Conservation (phyloP, 2,329 filamentous ascomycete species). For the Sclerotinia subarctica region DNA sequence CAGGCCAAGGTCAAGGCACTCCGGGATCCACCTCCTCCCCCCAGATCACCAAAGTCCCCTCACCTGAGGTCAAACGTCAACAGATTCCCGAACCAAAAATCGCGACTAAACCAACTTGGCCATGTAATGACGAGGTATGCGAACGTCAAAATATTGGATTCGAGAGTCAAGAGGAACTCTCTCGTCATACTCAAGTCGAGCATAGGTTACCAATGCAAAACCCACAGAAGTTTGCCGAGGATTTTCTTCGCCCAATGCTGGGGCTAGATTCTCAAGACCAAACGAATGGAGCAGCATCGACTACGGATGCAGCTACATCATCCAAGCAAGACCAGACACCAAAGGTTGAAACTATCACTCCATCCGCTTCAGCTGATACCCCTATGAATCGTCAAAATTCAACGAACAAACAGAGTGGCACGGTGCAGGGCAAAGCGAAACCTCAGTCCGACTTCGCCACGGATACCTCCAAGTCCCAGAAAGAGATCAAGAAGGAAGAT, state of each 20-base stretch:
- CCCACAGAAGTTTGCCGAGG: constrained; percentile 51
- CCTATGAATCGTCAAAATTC: constrained; percentile 49
- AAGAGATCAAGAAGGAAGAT: constrained; percentile 29
- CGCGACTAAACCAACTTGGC: constrained; percentile 30
- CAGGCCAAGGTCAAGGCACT: constrained; percentile 40
- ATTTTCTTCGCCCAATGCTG: constrained; percentile 48
- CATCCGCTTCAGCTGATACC: constrained; percentile 39
- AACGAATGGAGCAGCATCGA: constrained; percentile 23
- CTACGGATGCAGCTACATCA: constrained; percentile 29
- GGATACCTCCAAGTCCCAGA: constrained; percentile 31
- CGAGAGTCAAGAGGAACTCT: constrained; percentile 51
- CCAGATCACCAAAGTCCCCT: constrained; percentile 32
- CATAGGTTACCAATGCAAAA: constrained; percentile 55
- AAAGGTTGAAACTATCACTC: constrained; percentile 39
- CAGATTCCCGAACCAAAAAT: constrained; percentile 26
- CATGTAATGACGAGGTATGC: constrained; percentile 54
- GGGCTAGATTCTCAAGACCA: constrained; percentile 53
- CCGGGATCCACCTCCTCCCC: constrained; percentile 35
- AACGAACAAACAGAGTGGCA: constrained; percentile 51
- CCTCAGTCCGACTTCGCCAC: constrained; percentile 23
- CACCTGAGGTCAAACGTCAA: constrained; percentile 35
- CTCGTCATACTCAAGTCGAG: constrained; percentile 55
- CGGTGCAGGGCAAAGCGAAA: constrained; percentile 26
- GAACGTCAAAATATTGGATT: constrained; percentile 51
- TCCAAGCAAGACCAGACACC: constrained; percentile 46